Evolutionary conservation across 768 basidiomycete genomes (phyloP).

Genomic region (Boletus sp.): DNA sequence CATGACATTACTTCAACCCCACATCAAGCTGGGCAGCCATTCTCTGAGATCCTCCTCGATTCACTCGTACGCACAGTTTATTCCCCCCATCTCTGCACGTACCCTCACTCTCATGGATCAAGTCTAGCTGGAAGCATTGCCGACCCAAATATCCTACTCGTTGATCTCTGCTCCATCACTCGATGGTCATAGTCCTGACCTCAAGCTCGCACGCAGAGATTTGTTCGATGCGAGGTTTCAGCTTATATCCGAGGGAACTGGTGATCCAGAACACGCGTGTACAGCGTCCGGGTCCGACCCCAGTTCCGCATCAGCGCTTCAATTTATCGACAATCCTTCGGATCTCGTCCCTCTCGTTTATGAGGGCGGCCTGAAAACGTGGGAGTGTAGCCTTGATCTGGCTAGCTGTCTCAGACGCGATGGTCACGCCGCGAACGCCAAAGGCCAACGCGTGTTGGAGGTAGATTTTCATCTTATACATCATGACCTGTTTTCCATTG

Average conservation of each 20-base stretch:
- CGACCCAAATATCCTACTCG: constrained; percentile 76
- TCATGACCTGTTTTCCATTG: background rate
- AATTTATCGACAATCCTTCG: constrained; percentile 76
- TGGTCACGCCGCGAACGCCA: constrained; percentile 21
- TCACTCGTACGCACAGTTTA: constrained; percentile 29
- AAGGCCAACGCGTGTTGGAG: constrained; percentile 67
- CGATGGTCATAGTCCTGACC: constrained; percentile 19
- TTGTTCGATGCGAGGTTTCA: constrained; percentile 97
- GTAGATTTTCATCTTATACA: constrained; percentile 34
- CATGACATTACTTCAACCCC: background rate
- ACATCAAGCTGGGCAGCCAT: constrained; percentile 11
- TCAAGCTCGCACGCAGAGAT: constrained; percentile 70
- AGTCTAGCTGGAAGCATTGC: constrained; percentile 63
- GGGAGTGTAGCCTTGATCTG: constrained; percentile 93
- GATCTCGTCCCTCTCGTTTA: constrained; percentile 91
- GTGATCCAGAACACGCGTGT: constrained; percentile 27
- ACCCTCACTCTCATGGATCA: constrained; percentile 12
- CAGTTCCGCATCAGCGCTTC: constrained; percentile 37
- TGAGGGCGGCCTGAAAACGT: constrained; percentile 96
- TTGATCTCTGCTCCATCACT: constrained; percentile 54
- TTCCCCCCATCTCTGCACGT: background rate
- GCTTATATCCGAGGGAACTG: constrained; percentile 59
- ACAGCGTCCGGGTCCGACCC: constrained; percentile 10
- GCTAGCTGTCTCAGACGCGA: constrained; percentile 57
- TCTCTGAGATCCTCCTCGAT: constrained; percentile 29